Base-by-base conservation (phyloP, 129 eudicot genomes). In the Arctium lappa region DNA sequence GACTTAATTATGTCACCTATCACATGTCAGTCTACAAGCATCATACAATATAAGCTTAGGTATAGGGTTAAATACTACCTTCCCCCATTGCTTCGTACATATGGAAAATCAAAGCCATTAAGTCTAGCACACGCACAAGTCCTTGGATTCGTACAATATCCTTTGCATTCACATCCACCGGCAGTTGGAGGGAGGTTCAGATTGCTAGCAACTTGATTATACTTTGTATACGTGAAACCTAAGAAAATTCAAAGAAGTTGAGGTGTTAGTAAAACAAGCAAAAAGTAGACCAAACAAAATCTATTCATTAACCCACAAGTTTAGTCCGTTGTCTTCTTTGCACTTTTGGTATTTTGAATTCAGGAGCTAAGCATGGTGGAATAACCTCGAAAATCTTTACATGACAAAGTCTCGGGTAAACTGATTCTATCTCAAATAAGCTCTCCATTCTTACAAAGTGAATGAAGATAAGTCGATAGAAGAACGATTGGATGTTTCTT, bases 21-120 rank as follows among this genome's bases (percentile, higher is more conserved):
- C 65, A 53, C 65, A 53, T 65, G 22, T 29, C 40, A 63, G 29
- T n/a, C 27, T 33, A 48, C 63, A 39, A 37, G 74, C 75, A 56
- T 15, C 39, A 10, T 4, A 79, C 33, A 48, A 34, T 38, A 30
- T 50, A 37, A 73, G 42, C 33, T 44, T 32, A 22, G 8, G 22
- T 62, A 48, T 44, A 79, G 63, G 72, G 30, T 80, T 48, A 48
- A 27, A 79, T 22, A 42, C 80, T 83, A 89, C 92, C 90, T 84
- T 62, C 92, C 92, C 48, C 92, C 92, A 65, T 77, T 31, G 70
- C 72, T 80, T 81, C 83, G 81, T 75, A 86, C 88, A 86, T 89
- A 89, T 22, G 92, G 92, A 78, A 89, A 86, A 36, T 81, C 88
- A 34, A 44, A 78, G 6, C 88, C 90, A 10, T 89, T 89, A 75